Conservation (phyloP, 495 filamentous ascomycete genomes). For the Penicillium silybi region DNA sequence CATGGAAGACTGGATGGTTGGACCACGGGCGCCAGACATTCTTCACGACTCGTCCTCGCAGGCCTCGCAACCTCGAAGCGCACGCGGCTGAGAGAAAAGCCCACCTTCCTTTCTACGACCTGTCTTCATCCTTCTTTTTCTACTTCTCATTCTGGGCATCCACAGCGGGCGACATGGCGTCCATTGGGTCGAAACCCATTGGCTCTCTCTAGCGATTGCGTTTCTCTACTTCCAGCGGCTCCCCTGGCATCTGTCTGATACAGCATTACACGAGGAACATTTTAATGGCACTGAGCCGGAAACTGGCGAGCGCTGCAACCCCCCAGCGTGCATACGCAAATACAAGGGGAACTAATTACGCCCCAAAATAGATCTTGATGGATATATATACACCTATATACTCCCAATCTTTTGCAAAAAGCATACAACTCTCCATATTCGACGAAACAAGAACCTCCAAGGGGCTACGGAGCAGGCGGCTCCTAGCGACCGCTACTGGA, state of each 20-base stretch:
- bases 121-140: constrained; percentile 4
- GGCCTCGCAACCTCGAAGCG: constrained; percentile 33
- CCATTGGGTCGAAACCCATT: constrained; percentile 11
- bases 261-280: constrained; percentile 7
- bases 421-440: background rate
- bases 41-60: constrained; percentile 44
- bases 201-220: constrained; percentile 21
- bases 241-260: constrained; percentile 10
- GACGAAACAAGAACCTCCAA: background rate
- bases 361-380: background rate
- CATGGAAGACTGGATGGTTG: constrained; percentile 96
- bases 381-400: constrained; percentile 11
- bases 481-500: background rate
- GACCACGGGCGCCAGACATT: constrained; percentile 52
- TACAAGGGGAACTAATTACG: background rate
- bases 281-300: background rate
- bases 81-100: constrained; percentile 21
- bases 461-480: background rate
- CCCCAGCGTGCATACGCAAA: background rate
- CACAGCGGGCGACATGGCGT: constrained; percentile 12
- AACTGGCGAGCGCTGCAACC: background rate
- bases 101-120: background rate
- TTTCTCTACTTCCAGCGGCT: constrained; percentile 1
- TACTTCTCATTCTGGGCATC: constrained; percentile 2
- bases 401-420: background rate